Evolutionary conservation across 2,329 filamentous ascomycete species (phyloP), one percentile per base, ranked within the genome.

Genomic region (Trichoderma oligosporum): DNA sequence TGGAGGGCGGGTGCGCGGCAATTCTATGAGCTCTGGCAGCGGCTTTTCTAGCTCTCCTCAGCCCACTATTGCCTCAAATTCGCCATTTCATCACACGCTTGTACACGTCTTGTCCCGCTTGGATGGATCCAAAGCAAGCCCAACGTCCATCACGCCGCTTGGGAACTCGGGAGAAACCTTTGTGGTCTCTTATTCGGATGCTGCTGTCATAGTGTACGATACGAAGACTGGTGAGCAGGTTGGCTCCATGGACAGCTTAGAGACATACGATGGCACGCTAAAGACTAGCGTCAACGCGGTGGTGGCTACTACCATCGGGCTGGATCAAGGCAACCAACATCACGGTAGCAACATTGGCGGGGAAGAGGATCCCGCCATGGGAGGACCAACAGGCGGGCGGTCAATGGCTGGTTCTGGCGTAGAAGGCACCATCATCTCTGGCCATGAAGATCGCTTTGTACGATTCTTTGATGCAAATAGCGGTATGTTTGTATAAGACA

Each of bases 381-480:
- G 87, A 41, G 91, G 91, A 1, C 91, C 93, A 5, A 97, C 94
- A 0, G 83, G 84, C 9, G 89, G 80, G 33, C 75, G 80, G 29
- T 77, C 78, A 0, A 80, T 79, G 75, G 86, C 86, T 7, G 88
- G 86, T 51, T 90, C 87, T 57, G 88, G 88, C 31, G 86, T 96
- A 1, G 92, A 97, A 72, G 94, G 94, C 11, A 89, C 95, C 20
- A 89, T 99, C 58, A 97, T 99, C 63, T 95, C 89, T 61, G 94
- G 94, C 62, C 93, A 99, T 70, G 94, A 99, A 76, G 94, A 99
- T 75, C 86, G 89, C 65, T 97, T 91, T 68, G 91, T 99, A 65
- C 83, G 93, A 64, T 96, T 99, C 80, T 99, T 96, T 71, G 94
- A 99, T 78, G 94, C 94, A 61, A 97, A 99, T 70, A 96, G 91